Evolutionary conservation across 495 filamentous ascomycete genomes (phyloP).

Genomic region (Lophium mytilinum): DNA sequence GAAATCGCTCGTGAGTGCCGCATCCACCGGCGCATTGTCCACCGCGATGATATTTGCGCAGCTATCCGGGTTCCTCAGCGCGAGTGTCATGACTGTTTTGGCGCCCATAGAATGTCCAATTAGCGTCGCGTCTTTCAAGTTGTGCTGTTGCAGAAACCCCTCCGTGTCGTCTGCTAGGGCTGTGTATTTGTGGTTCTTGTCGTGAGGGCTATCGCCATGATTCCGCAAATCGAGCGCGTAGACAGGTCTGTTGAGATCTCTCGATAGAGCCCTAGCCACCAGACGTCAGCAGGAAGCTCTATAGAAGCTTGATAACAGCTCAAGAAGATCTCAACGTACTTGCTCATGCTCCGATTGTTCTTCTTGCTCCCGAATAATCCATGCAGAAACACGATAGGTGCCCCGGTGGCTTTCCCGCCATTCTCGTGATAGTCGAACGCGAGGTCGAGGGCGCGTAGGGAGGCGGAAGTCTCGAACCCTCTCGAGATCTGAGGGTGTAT

Average conservation of each 20-base stretch:
- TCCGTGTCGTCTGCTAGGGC: slow-evolving; percentile 83
- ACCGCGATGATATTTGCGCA: slow-evolving; percentile 69
- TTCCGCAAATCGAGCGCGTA: slow-evolving; percentile 89
- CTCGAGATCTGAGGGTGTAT: neutral
- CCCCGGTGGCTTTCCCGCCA: slow-evolving; percentile 29
- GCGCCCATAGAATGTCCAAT: slow-evolving; percentile 99
- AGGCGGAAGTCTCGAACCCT: slow-evolving; percentile 13
- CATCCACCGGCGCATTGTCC: slow-evolving; percentile 88
- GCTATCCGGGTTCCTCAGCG: slow-evolving; percentile 56
- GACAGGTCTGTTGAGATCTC: slow-evolving; percentile 70
- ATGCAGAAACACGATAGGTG: slow-evolving; percentile 83
- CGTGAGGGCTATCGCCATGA: slow-evolving; percentile 84
- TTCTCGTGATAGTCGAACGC: slow-evolving; percentile 20
- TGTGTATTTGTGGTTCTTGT: slow-evolving; percentile 67
- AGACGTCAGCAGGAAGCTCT: neutral
- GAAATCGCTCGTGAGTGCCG: slow-evolving; percentile 63
- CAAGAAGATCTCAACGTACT: slow-evolving; percentile 44
- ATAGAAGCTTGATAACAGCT: neutral
- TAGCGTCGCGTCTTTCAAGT: slow-evolving; percentile 59
- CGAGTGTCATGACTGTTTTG: slow-evolving; percentile 86
- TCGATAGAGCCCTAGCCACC: slow-evolving; percentile 59
- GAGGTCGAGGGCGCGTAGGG: slow-evolving; percentile 9
- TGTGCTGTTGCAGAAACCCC: slow-evolving; percentile 68
- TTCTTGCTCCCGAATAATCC: slow-evolving; percentile 93
- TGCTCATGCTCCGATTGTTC: slow-evolving; percentile 93